Base-by-base conservation (phyloP, 495 filamentous ascomycete species). In the Hypoxylon crocopeplum region DNA sequence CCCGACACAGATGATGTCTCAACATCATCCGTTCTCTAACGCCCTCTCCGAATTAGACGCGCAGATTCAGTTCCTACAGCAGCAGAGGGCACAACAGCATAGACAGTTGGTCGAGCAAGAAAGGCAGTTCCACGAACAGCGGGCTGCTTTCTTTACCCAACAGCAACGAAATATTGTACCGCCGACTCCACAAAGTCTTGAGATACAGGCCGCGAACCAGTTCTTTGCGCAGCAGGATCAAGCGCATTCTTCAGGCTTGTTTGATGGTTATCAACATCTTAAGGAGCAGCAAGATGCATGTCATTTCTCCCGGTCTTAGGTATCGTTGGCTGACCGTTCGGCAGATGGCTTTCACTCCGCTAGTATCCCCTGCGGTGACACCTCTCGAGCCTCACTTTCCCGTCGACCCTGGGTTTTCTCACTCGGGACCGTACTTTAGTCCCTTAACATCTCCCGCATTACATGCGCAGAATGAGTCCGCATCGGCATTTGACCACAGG, bases 331-430 rank as follows among this genome's bases (percentile, higher is more conserved):
- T 76, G 67, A 80, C 71, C 58, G 37, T 60, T 59, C 56, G 48
- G 32, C 30, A 91, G 89, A 90, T 93, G 75, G 80, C 90, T 19
- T 97, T 97, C 72, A 98, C 94, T 5, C 94, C 94, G 7, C 84
- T 98, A 22, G 90, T 96, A 6, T 97, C 94, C 27, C 94, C 94
- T 15, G 93, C 92, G 2, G 93, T 97, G 64, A 96, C 93, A 7
- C 93, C 94, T 21, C 81, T 94, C 39, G 93, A 97, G 59, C 82
- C 84, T 25, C 88, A 92, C 67, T 96, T 95, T 71, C 80, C 85
- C 37, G 74, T 85, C 19, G 84, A 92, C 36, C 84, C 86, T 8
- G 90, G 92, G 54, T 97, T 91, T 68, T 85, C 88, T 10, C 85
- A 92, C 10, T 88, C 89, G 7, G 86, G 88, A n/a, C 90, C 92